A percentile compares a stretch with the other conserved stretches of the same genome.
phyloP scores from a whole-genome alignment of 192 early-diverging fungal genomes.

The Radiomyces spectabilis region DNA sequence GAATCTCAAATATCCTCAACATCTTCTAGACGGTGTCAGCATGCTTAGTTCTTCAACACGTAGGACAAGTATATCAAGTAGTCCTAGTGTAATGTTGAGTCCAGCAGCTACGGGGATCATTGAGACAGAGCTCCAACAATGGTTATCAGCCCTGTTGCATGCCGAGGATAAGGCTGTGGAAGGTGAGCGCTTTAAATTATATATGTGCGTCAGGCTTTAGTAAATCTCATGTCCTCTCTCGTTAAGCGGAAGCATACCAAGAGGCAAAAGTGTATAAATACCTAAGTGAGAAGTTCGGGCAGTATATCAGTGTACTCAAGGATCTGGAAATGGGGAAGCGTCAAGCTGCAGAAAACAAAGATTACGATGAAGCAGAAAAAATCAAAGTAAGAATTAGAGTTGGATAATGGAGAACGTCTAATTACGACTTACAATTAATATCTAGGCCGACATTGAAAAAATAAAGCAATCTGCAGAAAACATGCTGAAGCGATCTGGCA shows the following conservation, averaged over 20 bases:
- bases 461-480: constrained; percentile 16
- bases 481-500: constrained; percentile 8
- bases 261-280: constrained; percentile 57
- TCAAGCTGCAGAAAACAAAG: constrained; percentile 56
- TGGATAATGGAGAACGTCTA: not conserved
- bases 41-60: constrained; percentile 23
- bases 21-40: constrained; percentile 11
- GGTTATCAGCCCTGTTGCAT: constrained; percentile 31
- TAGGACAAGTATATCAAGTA: constrained; percentile 26
- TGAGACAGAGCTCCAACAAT: constrained; percentile 19
- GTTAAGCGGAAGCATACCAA: constrained; percentile 50
- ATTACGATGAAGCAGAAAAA: constrained; percentile 69
- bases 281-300: constrained; percentile 14
- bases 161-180: constrained; percentile 52
- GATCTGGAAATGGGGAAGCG: constrained; percentile 47
- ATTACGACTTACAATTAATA: not conserved
- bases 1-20: constrained; percentile 9
- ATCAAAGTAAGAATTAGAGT: constrained; percentile 42
- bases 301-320: constrained; percentile 7
- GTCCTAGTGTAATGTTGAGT: constrained; percentile 2
- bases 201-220: too few species aligned
- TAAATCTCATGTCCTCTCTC: not conserved
- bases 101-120: constrained; percentile 5
- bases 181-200: constrained; percentile 29
- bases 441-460: constrained; percentile 16